Conservation (phyloP, 495 filamentous ascomycete species). For the Talaromyces adpressus region DNA sequence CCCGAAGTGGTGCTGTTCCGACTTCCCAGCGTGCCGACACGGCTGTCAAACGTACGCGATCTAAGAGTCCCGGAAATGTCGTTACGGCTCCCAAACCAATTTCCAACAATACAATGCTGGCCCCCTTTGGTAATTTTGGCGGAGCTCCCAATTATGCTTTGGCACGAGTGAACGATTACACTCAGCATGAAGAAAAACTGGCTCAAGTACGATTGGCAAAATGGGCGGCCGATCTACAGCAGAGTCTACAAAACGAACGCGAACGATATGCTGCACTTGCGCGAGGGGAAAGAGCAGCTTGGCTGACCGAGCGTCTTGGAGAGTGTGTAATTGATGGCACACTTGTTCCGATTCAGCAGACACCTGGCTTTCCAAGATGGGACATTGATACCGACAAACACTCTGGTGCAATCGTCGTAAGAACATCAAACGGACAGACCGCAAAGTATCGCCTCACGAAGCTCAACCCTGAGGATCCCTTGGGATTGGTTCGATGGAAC, state of each 20-base stretch:
- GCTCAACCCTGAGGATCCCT: conserved; percentile 58
- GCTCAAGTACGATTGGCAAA: conserved; percentile 76
- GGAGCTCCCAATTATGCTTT: conserved; percentile 56
- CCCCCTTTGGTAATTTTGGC: conserved; percentile 19
- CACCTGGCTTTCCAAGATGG: conserved; percentile 26
- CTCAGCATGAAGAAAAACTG: conserved; percentile 63
- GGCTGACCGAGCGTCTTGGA: conserved; percentile 68
- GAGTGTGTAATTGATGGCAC: conserved; percentile 71
- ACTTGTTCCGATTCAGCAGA: conserved; percentile 44
- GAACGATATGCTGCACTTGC: conserved; percentile 66
- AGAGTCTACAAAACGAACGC: conserved; percentile 73
- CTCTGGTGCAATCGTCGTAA: conserved; percentile 17
- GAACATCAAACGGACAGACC: conserved; percentile 15
- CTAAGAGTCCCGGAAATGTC: conserved; percentile 1
- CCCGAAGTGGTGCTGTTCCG: conserved; percentile 45
- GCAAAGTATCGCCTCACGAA: conserved; percentile 25
- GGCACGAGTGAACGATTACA: conserved; percentile 63
- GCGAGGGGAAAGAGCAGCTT: conserved; percentile 64
- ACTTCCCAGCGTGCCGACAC: conserved; percentile 16
- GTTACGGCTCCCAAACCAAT: conserved; percentile 15
- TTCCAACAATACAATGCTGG: conserved; percentile 13
- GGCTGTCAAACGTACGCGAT: conserved; percentile 6
- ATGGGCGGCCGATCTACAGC: conserved; percentile 88
- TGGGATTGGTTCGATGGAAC: conserved; percentile 65
- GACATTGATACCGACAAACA: conserved; percentile 16